Evolutionary conservation across 2,329 filamentous ascomycete genomes (phyloP).

Genomic region (Lachnellula subtilissima): DNA sequence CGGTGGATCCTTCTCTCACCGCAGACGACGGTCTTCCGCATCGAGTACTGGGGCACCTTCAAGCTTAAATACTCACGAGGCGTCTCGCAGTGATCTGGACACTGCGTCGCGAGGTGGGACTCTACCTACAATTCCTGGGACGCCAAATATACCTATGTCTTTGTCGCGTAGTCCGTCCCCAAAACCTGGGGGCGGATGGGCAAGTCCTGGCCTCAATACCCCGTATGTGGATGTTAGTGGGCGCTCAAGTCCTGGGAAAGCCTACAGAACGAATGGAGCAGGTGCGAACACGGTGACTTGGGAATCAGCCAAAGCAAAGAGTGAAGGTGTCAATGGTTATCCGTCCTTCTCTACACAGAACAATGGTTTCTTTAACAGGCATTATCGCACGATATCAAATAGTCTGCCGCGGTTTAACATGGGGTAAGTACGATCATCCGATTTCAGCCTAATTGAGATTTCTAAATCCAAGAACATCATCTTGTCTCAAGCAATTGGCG

Average conservation of each 20-base stretch:
- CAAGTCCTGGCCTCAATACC: slow-evolving; percentile 72
- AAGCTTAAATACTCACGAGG: slow-evolving; percentile 20
- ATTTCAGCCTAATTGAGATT: slow-evolving; percentile 31
- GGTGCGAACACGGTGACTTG: slow-evolving; percentile 64
- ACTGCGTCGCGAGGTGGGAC: slow-evolving; percentile 13
- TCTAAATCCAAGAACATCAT: slow-evolving; percentile 42
- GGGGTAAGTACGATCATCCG: slow-evolving; percentile 14
- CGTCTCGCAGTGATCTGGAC: slow-evolving; percentile 12
- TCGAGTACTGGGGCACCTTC: slow-evolving; percentile 22
- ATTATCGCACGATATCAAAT: slow-evolving; percentile 75
- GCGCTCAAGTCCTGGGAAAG: slow-evolving; percentile 56
- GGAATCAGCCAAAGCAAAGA: slow-evolving; percentile 77
- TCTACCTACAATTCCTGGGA: slow-evolving; percentile 37
- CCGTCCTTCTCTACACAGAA: slow-evolving; percentile 76
- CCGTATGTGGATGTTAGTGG: slow-evolving; percentile 55
- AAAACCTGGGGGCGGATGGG: slow-evolving; percentile 79
- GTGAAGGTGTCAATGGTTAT: slow-evolving; percentile 67
- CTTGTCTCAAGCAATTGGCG: slow-evolving; percentile 22
- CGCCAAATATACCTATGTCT: slow-evolving; percentile 64
- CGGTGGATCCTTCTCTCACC: slow-evolving; percentile 26
- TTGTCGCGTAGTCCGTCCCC: slow-evolving; percentile 85
- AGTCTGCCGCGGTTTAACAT: slow-evolving; percentile 70
- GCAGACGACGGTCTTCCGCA: slow-evolving; percentile 34
- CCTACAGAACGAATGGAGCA: slow-evolving; percentile 39
- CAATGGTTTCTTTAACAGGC: slow-evolving; percentile 80